Evolutionary conservation across 257 asterid species (phyloP).

Genomic region (Dorcoceras hygrometricum): DNA sequence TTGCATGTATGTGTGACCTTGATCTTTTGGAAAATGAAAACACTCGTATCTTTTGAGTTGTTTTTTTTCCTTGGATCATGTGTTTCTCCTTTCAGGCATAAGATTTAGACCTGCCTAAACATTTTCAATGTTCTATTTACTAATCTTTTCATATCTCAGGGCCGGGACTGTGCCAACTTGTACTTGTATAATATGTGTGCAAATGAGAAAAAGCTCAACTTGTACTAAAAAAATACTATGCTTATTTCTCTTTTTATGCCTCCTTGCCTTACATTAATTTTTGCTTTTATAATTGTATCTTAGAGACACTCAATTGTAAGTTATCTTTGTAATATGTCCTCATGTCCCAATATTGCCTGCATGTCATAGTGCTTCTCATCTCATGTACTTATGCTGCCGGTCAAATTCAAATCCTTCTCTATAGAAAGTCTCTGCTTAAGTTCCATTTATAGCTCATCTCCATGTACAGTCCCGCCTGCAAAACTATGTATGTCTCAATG

Average conservation of each 20-base stretch:
- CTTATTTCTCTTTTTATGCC: background rate
- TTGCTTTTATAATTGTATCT: background rate
- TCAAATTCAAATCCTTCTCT: conserved; percentile 1
- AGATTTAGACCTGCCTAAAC: conserved; percentile 6
- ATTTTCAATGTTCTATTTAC: conserved; percentile 11
- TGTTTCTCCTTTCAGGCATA: conserved; percentile 1
- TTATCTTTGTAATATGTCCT: background rate
- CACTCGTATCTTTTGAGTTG: background rate
- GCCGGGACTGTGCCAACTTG: conserved; percentile 1
- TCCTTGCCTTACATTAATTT: background rate
- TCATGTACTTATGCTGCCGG: background rate
- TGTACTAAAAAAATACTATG: background rate
- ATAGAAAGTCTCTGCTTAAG: conserved; percentile 1
- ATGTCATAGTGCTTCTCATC: background rate
- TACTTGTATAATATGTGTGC: conserved; percentile 4
- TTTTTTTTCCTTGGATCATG: background rate
- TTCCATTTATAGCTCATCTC: background rate
- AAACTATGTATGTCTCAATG: background rate
- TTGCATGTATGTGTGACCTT: conserved; percentile 15
- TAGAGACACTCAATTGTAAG: background rate
- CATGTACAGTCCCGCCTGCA: background rate
- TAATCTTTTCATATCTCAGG: background rate
- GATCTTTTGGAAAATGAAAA: conserved; percentile 8
- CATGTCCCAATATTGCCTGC: background rate
- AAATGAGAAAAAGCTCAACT: background rate